Evolutionary conservation across 257 asterid species (phyloP).

Genomic region (Plectranthus barbatus): DNA sequence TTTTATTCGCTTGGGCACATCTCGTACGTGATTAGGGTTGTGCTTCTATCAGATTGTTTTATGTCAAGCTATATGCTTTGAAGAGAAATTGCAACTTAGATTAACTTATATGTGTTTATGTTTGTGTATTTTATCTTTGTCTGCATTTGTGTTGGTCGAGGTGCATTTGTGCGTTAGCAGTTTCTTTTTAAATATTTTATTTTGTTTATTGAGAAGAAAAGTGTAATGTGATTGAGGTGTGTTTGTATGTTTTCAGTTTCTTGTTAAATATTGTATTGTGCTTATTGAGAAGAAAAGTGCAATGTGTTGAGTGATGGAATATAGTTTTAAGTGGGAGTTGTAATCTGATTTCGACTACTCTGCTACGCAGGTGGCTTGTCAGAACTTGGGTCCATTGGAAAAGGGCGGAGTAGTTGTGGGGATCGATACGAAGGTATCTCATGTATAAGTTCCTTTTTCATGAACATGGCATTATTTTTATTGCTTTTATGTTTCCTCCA

Average conservation of each 20-base stretch:
- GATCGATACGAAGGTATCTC: conserved; percentile 60
- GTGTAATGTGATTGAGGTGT: too few relatives aligned
- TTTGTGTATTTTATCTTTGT: too few relatives aligned
- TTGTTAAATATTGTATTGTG: not conserved
- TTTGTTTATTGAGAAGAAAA: too few relatives aligned
- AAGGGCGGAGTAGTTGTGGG: conserved; percentile 81
- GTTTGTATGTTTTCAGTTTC: not conserved
- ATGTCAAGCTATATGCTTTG: too few relatives aligned
- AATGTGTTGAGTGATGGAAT: not conserved
- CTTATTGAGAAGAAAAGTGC: not conserved
- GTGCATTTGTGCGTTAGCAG: too few relatives aligned
- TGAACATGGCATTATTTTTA: not conserved
- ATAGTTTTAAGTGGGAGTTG: not conserved
- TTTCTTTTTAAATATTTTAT: too few relatives aligned
- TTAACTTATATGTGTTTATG: too few relatives aligned
- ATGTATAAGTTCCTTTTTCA: not conserved
- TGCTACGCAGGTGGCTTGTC: conserved; percentile 69
- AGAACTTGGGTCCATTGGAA: conserved; percentile 58
- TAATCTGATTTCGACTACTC: not conserved
- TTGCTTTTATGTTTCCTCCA: not conserved
- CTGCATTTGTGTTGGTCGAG: too few relatives aligned
- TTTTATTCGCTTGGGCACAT: too few relatives aligned
- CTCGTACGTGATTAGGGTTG: too few relatives aligned
- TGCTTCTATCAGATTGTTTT: too few relatives aligned
- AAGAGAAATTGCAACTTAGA: too few relatives aligned